These are phyloP conservation scores for Arachnopeziza araneosa DNA, from an alignment of 2,329 filamentous ascomycete genomes.

Conservation along the genomic window DNA sequence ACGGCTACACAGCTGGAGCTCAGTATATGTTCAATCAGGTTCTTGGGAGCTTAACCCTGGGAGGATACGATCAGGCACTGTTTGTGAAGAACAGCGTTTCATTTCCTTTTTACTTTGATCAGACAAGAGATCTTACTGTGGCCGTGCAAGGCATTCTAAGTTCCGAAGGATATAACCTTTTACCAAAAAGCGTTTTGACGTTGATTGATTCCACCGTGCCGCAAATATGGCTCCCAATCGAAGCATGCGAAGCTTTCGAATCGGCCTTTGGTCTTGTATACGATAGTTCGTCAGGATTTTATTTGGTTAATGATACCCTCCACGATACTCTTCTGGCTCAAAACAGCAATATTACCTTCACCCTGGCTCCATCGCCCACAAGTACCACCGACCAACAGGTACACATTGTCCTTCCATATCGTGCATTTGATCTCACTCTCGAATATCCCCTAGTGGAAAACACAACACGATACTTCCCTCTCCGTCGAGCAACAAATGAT, in stretches of 20 bases:
- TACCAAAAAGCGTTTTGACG: slow-evolving; percentile 26
- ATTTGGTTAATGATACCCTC: slow-evolving; percentile 26
- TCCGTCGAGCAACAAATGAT: slow-evolving; percentile 29
- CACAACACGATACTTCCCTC: slow-evolving; percentile 31
- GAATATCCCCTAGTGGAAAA: slow-evolving; percentile 27
- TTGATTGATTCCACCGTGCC: slow-evolving; percentile 35
- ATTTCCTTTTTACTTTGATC: slow-evolving; percentile 34
- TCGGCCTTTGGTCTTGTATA: slow-evolving; percentile 31
- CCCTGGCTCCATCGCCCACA: slow-evolving; percentile 22
- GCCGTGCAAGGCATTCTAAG: slow-evolving; percentile 23
- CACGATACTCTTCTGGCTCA: slow-evolving; percentile 19
- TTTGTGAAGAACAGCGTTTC: slow-evolving; percentile 33
- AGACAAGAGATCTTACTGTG: slow-evolving; percentile 34
- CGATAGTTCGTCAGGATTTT: slow-evolving; percentile 30
- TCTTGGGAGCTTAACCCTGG: slow-evolving; percentile 35
- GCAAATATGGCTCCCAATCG: slow-evolving; percentile 33
- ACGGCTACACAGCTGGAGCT: slow-evolving; percentile 38
- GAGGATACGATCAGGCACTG: slow-evolving; percentile 35
- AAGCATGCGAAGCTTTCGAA: slow-evolving; percentile 32
- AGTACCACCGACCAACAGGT: slow-evolving; percentile 15
- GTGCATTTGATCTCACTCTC: slow-evolving; percentile 32
- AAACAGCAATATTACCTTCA: slow-evolving; percentile 32
- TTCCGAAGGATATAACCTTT: slow-evolving; percentile 26
- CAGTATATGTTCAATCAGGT: slow-evolving; percentile 31
- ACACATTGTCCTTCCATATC: slow-evolving; percentile 31